A percentile compares a stretch with the other conserved stretches of the same genome.
Conservation (phyloP, 257 asterid genomes). For the Solanum etuberosum region DNA sequence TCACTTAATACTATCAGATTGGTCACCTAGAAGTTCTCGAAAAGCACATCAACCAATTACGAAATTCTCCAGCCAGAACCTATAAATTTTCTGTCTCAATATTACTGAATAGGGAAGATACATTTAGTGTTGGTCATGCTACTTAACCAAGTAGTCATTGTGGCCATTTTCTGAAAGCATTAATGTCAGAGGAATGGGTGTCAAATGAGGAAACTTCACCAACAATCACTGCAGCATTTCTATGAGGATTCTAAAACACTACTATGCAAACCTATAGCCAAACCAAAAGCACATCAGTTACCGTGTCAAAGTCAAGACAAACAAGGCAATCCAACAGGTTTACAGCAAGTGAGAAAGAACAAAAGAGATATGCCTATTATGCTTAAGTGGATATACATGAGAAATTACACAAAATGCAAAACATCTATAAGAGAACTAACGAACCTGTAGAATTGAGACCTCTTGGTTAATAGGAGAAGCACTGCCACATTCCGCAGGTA, state of each 20-base stretch:
- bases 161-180: background rate
- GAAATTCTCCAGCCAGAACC: background rate
- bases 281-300: background rate
- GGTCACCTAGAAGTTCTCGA: background rate
- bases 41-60: background rate
- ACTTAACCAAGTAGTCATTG: background rate
- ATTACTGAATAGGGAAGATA: background rate
- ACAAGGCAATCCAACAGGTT: background rate
- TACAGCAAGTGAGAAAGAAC: background rate
- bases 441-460: constrained; percentile 36
- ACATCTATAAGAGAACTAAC: background rate
- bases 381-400: background rate
- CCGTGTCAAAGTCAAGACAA: background rate
- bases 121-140: background rate
- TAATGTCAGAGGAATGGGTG: background rate
- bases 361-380: background rate
- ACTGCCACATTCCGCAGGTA: constrained; percentile 10
- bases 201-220: background rate
- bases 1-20: background rate
- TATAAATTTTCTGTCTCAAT: background rate
- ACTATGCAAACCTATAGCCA: background rate
- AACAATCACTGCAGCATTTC: background rate
- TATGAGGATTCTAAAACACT: background rate
- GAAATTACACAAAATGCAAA: background rate
- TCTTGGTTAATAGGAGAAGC: constrained; percentile 20